A percentile compares a stretch with the other conserved stretches of the same genome.
Evolutionary conservation across 1,284 basidiomycete genomes (phyloP).

Genomic region (Trametes versicolor): DNA sequence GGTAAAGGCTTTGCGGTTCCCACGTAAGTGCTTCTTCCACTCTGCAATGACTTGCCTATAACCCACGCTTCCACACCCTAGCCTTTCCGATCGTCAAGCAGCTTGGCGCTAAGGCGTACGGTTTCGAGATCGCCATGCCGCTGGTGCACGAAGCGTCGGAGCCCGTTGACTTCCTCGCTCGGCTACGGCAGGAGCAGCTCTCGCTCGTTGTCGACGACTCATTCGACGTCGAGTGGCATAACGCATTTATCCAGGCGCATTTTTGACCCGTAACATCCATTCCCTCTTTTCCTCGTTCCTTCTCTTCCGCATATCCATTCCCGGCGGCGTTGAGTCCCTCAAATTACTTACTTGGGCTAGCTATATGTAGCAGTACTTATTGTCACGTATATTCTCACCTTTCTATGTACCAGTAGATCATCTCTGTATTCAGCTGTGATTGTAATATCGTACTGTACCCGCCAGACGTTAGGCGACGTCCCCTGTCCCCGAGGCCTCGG

Average conservation of each 20-base stretch:
- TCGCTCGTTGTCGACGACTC: slow-evolving; percentile 24
- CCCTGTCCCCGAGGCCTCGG: no score
- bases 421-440: not conserved
- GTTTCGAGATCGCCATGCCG: slow-evolving; percentile 11
- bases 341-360: no score
- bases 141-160: slow-evolving; percentile 13
- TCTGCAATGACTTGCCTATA: not conserved
- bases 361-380: no score
- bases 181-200: slow-evolving; percentile 15
- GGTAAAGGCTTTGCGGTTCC: slow-evolving; percentile 7
- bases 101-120: slow-evolving; percentile 15
- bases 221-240: slow-evolving; percentile 23
- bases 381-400: not conserved
- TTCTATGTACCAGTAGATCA: not conserved
- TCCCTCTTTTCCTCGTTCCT: not conserved
- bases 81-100: slow-evolving; percentile 18
- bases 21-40: slow-evolving; percentile 11
- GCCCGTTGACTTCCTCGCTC: slow-evolving; percentile 18
- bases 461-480: no score
- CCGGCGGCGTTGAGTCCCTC: not conserved
- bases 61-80: not conserved
- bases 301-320: not conserved
- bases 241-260: slow-evolving; percentile 1
- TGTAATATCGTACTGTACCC: not conserved
- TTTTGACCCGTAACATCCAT: not conserved